These are phyloP conservation scores for Amanita jacksonii DNA, from an alignment of 768 basidiomycete species.

Conservation along the genomic window DNA sequence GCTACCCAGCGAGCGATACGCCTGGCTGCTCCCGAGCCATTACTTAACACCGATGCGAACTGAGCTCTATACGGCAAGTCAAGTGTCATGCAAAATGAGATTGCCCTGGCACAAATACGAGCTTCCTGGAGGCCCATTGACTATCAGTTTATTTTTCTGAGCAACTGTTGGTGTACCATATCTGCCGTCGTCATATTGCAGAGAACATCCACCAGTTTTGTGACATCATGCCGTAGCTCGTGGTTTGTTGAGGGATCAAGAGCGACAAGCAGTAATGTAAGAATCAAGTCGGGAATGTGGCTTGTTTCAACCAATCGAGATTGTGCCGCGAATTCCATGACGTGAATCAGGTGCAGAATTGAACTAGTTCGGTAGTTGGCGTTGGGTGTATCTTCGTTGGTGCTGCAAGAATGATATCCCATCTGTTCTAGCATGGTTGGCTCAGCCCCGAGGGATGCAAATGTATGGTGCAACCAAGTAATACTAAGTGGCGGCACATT, in stretches of 20 bases:
- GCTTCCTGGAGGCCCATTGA: constrained; percentile 38
- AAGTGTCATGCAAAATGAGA: constrained; percentile 30
- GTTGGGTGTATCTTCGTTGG: neutral
- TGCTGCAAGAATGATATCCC: neutral
- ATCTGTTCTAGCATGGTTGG: constrained; percentile 2
- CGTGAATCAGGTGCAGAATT: constrained; percentile 1
- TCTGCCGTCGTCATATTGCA: constrained; percentile 2
- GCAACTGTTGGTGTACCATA: neutral
- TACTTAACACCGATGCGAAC: constrained; percentile 40
- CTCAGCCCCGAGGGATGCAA: constrained; percentile 13
- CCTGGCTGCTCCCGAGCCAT: constrained; percentile 37
- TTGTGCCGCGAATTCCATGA: constrained; percentile 15
- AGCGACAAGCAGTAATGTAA: constrained; percentile 43
- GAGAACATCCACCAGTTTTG: neutral
- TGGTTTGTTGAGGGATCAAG: constrained; percentile 41
- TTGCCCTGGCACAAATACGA: constrained; percentile 35
- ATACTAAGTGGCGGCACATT: neutral
- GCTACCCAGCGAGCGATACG: constrained; percentile 54
- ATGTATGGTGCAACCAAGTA: constrained; percentile 9
- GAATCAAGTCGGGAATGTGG: constrained; percentile 39
- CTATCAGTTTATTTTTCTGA: neutral
- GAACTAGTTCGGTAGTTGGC: neutral
- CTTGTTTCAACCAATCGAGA: constrained; percentile 23
- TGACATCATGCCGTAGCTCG: constrained; percentile 21
- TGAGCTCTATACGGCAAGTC: constrained; percentile 40